Percentiles rank a stretch among this genome's conserved stretches.
phyloP scores from a whole-genome alignment of 2,329 filamentous ascomycete genomes.

The Phialophora tarda region DNA sequence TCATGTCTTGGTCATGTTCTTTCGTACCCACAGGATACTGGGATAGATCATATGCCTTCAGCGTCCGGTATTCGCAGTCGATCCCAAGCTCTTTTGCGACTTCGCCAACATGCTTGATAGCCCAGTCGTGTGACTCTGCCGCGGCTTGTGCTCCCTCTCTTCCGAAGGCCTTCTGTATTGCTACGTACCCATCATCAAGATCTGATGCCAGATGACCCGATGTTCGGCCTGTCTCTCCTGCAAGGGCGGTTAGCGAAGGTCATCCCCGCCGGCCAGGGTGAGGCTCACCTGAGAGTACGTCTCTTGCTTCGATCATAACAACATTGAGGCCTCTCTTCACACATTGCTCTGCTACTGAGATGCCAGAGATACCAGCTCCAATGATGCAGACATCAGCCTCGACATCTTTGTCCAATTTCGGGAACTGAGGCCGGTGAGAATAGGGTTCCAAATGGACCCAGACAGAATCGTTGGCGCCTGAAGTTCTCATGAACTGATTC shows the following conservation, averaged over 20 bases:
- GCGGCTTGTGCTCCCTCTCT: conserved; percentile 55
- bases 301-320: conserved; percentile 60
- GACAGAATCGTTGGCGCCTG: conserved; percentile 58
- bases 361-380: conserved; percentile 60
- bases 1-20: conserved; percentile 54
- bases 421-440: conserved; percentile 52
- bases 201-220: conserved; percentile 61
- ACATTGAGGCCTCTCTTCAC: conserved; percentile 58
- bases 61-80: conserved; percentile 61
- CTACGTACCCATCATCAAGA: conserved; percentile 60
- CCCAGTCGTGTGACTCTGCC: conserved; percentile 62
- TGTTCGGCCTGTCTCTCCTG: conserved; percentile 60
- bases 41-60: conserved; percentile 59
- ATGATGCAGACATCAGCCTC: conserved; percentile 58
- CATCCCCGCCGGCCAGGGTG: background rate
- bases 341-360: conserved; percentile 60
- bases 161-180: conserved; percentile 61
- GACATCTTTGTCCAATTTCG: conserved; percentile 51
- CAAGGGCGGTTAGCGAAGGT: conserved; percentile 32
- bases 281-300: conserved; percentile 48
- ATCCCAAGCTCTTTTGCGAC: conserved; percentile 57
- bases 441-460: conserved; percentile 60
- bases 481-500: conserved; percentile 52
- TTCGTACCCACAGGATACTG: conserved; percentile 53
- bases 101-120: conserved; percentile 58